These are phyloP conservation scores for Hyaloperonospora arabidopsidis DNA, from an alignment of 352 stramenopile species.

Conservation along the genomic window DNA sequence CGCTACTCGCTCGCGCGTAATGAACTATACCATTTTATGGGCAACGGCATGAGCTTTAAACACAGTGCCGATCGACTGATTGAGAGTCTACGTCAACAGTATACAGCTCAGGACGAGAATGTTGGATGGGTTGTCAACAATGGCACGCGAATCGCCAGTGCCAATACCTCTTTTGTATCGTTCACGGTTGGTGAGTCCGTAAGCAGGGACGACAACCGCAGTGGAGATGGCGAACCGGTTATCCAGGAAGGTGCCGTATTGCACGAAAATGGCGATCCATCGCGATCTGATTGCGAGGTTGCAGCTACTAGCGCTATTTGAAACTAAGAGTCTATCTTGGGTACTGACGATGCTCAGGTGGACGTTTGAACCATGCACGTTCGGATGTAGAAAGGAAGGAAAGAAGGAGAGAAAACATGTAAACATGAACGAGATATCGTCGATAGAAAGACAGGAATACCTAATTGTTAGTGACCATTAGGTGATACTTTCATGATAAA, in stretches of 20 bases:
- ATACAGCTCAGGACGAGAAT: slow-evolving; percentile 10
- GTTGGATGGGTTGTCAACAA: slow-evolving; percentile 17
- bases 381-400: slow-evolving; percentile 24
- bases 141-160: slow-evolving; percentile 23
- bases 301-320: slow-evolving; percentile 25
- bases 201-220: slow-evolving; percentile 12
- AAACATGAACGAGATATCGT: no score
- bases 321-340: slow-evolving; percentile 39
- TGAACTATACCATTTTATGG: slow-evolving; percentile 76
- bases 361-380: slow-evolving; percentile 32
- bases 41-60: slow-evolving; percentile 62
- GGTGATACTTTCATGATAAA: no score
- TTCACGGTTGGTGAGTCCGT: slow-evolving; percentile 28
- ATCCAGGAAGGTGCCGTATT: slow-evolving; percentile 28
- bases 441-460: no score
- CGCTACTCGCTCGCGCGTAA: slow-evolving; percentile 75
- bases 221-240: slow-evolving; percentile 12
- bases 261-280: slow-evolving; percentile 10
- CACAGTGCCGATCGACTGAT: slow-evolving; percentile 49
- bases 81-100: slow-evolving; percentile 35
- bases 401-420: background rate
- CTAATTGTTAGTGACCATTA: no score
- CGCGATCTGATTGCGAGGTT: slow-evolving; percentile 9
- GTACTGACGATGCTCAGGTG: slow-evolving; percentile 26
- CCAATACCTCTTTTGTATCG: slow-evolving; percentile 39